Conservation (phyloP, 108 stramenopile species). For the Nannochloropsis gaditana region DNA sequence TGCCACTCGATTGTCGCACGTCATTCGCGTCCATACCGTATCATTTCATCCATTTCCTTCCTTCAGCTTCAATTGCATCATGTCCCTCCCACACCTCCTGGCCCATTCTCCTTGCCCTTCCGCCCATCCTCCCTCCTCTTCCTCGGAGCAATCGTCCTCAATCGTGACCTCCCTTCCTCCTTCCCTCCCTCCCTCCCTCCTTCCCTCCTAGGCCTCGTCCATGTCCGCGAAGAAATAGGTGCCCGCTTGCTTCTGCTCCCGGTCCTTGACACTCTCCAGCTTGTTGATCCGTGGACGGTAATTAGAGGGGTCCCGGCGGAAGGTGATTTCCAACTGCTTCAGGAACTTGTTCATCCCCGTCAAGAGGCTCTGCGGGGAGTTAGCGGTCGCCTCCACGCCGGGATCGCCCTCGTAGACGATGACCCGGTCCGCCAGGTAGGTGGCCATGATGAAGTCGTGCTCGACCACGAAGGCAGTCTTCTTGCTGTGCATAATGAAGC, state of each 20-base stretch:
- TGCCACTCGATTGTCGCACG: too few species aligned
- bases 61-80: background rate
- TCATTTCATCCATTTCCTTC: too few species aligned
- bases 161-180: background rate
- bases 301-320: slow-evolving; percentile 94
- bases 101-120: too few species aligned
- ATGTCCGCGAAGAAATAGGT: slow-evolving; percentile 97
- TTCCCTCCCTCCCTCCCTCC: background rate
- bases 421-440: slow-evolving; percentile 93
- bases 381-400: slow-evolving; percentile 89
- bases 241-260: slow-evolving; percentile 90
- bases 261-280: slow-evolving; percentile 64
- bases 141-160: background rate
- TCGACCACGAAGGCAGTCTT: slow-evolving; percentile 97
- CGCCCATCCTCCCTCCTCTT: background rate
- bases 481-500: slow-evolving; percentile 97
- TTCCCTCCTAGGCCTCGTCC: slow-evolving; percentile 51
- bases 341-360: slow-evolving; percentile 98
- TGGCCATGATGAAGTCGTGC: slow-evolving; percentile 99
- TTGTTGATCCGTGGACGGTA: slow-evolving; percentile 75
- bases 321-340: slow-evolving; percentile 90
- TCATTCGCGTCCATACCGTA: too few species aligned
- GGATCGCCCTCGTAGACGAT: slow-evolving; percentile 93
- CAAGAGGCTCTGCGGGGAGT: slow-evolving; percentile 82
- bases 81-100: background rate